Evolutionary conservation across 345 rosid species (phyloP).

Genomic region (Anastatica hierochuntica): DNA sequence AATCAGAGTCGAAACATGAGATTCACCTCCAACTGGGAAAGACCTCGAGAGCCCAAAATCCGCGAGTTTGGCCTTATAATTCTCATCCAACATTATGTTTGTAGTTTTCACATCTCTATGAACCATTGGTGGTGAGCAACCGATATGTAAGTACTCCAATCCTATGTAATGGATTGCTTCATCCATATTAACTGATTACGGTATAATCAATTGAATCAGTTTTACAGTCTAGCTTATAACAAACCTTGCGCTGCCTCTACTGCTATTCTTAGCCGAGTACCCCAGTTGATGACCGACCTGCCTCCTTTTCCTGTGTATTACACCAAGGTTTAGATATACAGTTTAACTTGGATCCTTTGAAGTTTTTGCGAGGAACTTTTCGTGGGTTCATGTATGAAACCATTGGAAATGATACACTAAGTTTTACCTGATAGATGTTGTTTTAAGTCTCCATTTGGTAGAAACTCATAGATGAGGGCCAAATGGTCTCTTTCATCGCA

Average conservation of each 20-base stretch:
- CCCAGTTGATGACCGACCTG: slow-evolving; percentile 20
- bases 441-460: slow-evolving; percentile 33
- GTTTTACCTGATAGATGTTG: slow-evolving; percentile 27
- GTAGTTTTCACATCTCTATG: slow-evolving; percentile 38
- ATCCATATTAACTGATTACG: not conserved
- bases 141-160: slow-evolving; percentile 32
- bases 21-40: slow-evolving; percentile 16
- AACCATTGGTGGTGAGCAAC: slow-evolving; percentile 38
- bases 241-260: slow-evolving; percentile 32
- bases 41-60: slow-evolving; percentile 38
- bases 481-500: slow-evolving; percentile 30
- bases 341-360: not conserved
- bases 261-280: slow-evolving; percentile 30
- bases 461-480: slow-evolving; percentile 37
- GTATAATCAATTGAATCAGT: not conserved
- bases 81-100: slow-evolving; percentile 33
- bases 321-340: too few species aligned
- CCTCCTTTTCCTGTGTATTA: slow-evolving; percentile 6
- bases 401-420: too few species aligned
- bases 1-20: not conserved
- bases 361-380: too few species aligned
- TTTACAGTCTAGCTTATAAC: not conserved
- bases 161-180: slow-evolving; percentile 15
- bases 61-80: slow-evolving; percentile 32
- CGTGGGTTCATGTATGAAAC: not conserved